Evolutionary conservation across 2,329 filamentous ascomycete species (phyloP), one percentile per base, ranked within the genome.

Genomic region (Alternaria triticimaculans): DNA sequence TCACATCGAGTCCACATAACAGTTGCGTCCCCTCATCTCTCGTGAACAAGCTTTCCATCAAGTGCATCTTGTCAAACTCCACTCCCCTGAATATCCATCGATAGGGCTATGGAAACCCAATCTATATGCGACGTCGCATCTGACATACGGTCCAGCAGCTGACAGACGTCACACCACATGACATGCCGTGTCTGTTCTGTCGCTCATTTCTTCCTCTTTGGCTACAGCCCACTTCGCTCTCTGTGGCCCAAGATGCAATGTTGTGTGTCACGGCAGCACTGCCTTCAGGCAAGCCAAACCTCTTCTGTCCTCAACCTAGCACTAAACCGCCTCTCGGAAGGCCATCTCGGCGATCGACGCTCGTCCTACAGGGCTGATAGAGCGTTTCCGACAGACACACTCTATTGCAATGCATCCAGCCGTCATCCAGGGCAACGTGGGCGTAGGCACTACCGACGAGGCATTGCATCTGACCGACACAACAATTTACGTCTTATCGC

Each of bases 311-410:
- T 64, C 63, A 67, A 68, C 54, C 72, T 77, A 54, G 33, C 59
- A 78, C 76, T 1, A 50, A 54, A 67, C 70, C 69, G 72, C 70
- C 73, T 65, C 63, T 73, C 71, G 65, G 67, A 63, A 62, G 57
- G 21, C 59, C 28, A 37, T 14, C 45, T 50, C 46, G 59, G 21
- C 41, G 14, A 15, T 50, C 15, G 14, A 37, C 10, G 21, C 12
- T 30, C 14, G 49, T 43, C 37, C 20, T 37, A 67, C 70, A 72
- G 62, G 66, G 64, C 67, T 72, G 67, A 65, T 70, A 68, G 67
- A 71, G 55, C 51, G 68, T 69, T 72, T 72, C 64, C 62, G 63
- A 50, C 48, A 48, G 55, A 44, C 21, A 28, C 45, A 43, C 57
- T 63, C 51, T 55, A 54, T 46, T 45, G 49, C 44, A 30, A 64